phyloP scores from a whole-genome alignment of 2,329 filamentous ascomycete genomes.

The Xylariaceae sp. region DNA sequence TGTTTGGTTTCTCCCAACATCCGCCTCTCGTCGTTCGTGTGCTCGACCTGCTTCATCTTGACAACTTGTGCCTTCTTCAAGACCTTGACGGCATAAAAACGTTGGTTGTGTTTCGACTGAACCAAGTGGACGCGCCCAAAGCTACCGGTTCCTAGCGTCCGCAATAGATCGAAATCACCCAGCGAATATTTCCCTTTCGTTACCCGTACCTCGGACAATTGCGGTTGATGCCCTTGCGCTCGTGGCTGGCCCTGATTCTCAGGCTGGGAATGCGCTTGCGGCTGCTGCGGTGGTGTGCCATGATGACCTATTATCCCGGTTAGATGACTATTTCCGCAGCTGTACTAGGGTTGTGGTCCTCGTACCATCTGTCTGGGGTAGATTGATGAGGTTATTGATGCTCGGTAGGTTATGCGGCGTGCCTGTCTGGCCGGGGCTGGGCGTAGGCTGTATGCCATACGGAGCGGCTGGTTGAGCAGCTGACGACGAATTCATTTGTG shows the following conservation, averaged over 20 bases:
- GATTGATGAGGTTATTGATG: slow-evolving; percentile 81
- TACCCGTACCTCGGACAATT: slow-evolving; percentile 48
- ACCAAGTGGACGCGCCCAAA: slow-evolving; percentile 96
- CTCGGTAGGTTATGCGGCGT: slow-evolving; percentile 66
- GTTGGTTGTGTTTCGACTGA: slow-evolving; percentile 95
- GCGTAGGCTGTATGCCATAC: slow-evolving; percentile 39
- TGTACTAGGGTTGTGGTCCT: slow-evolving; percentile 1
- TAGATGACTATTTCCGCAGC: slow-evolving; percentile 17
- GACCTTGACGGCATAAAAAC: slow-evolving; percentile 98
- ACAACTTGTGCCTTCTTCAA: slow-evolving; percentile 98
- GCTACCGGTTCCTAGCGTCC: slow-evolving; percentile 92
- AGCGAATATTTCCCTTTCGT: slow-evolving; percentile 98
- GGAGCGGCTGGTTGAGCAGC: slow-evolving; percentile 29
- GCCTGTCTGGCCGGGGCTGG: slow-evolving; percentile 24
- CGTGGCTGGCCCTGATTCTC: slow-evolving; percentile 20
- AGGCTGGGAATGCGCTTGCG: slow-evolving; percentile 21
- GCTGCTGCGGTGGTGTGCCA: slow-evolving; percentile 32
- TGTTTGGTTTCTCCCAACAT: slow-evolving; percentile 98
- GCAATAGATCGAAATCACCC: slow-evolving; percentile 80
- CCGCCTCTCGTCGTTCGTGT: slow-evolving; percentile 94
- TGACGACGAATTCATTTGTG: slow-evolving; percentile 28
- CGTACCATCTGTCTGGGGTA: slow-evolving; percentile 43
- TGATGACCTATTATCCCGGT: slow-evolving; percentile 28
- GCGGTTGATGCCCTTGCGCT: slow-evolving; percentile 15
- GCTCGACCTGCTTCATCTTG: slow-evolving; percentile 99